A percentile compares a stretch with the other conserved stretches of the same genome.
phyloP scores from a whole-genome alignment of 2,329 filamentous ascomycete genomes.

The Fusarium neocosmosporiellum region DNA sequence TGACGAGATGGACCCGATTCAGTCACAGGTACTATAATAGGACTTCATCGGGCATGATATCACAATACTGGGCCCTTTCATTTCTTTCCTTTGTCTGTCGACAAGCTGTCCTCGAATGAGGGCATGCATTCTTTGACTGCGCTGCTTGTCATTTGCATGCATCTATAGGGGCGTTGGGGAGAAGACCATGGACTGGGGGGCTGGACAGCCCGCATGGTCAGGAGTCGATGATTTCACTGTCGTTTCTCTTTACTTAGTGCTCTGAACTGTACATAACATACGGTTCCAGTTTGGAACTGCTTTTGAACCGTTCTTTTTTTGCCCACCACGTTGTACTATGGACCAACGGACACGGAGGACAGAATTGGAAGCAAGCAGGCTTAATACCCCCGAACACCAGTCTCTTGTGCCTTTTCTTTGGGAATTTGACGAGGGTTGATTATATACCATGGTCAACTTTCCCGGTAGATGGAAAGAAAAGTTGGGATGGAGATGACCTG shows the following conservation, averaged over 20 bases:
- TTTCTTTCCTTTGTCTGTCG: constrained; percentile 11
- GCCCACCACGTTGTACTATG: constrained; percentile 12
- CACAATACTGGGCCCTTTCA: neutral
- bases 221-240: constrained; percentile 39
- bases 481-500: constrained; percentile 23
- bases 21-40: constrained; percentile 14
- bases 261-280: constrained; percentile 31
- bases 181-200: constrained; percentile 28
- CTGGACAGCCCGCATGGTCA: constrained; percentile 34
- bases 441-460: constrained; percentile 8
- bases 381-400: constrained; percentile 25
- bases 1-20: neutral
- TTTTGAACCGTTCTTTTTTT: neutral
- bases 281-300: neutral
- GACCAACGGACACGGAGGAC: constrained; percentile 11
- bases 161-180: constrained; percentile 40
- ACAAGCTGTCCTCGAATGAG: neutral
- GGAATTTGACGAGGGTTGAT: constrained; percentile 19
- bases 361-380: constrained; percentile 30
- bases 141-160: constrained; percentile 19
- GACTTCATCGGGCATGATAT: constrained; percentile 8
- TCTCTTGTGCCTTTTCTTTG: constrained; percentile 29
- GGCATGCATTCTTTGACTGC: constrained; percentile 5
- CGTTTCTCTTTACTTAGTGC: constrained; percentile 27
- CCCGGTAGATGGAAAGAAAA: constrained; percentile 23